phyloP scores from a whole-genome alignment of 1,284 basidiomycete species.

The Phlebopus sp. region DNA sequence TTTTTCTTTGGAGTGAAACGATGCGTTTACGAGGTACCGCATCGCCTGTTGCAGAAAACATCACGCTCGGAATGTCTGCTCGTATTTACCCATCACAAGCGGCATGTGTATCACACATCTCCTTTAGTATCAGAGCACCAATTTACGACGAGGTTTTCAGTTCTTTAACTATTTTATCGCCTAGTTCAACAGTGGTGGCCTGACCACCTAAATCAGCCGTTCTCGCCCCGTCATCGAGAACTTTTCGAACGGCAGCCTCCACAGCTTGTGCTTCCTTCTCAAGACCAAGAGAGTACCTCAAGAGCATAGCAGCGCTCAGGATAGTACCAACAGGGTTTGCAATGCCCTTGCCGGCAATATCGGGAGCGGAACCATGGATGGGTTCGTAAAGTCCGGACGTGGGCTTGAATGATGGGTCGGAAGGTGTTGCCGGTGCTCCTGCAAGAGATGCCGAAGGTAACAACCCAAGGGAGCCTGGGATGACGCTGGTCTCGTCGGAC shows the following conservation, averaged over 20 bases:
- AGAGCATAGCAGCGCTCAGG: slow-evolving; percentile 91
- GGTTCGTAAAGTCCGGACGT: slow-evolving; percentile 93
- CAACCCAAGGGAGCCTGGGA: slow-evolving; percentile 95
- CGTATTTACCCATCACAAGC: no score
- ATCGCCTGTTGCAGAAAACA: no score
- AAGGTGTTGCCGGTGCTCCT: slow-evolving; percentile 78
- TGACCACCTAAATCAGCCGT: slow-evolving; percentile 89
- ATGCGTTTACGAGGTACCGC: no score
- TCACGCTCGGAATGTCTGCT: no score
- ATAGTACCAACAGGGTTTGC: slow-evolving; percentile 98
- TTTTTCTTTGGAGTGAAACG: no score
- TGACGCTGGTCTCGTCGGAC: slow-evolving; percentile 95
- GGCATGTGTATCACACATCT: not conserved
- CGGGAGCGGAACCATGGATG: slow-evolving; percentile 93
- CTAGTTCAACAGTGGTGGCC: slow-evolving; percentile 74
- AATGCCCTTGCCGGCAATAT: slow-evolving; percentile 93
- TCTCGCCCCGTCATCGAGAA: slow-evolving; percentile 78
- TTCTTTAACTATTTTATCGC: slow-evolving; percentile 80
- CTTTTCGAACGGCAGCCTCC: slow-evolving; percentile 86
- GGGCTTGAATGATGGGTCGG: slow-evolving; percentile 65
- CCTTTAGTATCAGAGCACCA: not conserved
- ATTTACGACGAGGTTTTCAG: slow-evolving; percentile 62
- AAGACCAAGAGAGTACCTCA: slow-evolving; percentile 91
- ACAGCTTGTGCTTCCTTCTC: slow-evolving; percentile 82
- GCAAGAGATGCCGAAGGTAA: slow-evolving; percentile 95